These are phyloP conservation scores for Fallopia convolvulus DNA, from an alignment of 148 eudicot genomes.

Conservation along the genomic window DNA sequence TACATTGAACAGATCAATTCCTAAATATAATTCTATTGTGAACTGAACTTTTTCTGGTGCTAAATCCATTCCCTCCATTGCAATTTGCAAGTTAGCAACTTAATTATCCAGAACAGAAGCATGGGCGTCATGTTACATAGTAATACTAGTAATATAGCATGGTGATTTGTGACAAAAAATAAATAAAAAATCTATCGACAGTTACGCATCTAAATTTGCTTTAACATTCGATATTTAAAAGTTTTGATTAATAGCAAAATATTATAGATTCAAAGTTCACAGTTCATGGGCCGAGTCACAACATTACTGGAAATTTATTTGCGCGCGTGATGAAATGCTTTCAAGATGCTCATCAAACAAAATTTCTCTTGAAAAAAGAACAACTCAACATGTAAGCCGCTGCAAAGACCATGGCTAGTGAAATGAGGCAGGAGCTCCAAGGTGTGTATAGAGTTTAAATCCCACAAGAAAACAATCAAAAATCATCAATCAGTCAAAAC, in stretches of 20 bases:
- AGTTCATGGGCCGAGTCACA: too few species aligned
- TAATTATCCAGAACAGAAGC: neutral
- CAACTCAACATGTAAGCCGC: neutral
- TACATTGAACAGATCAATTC: slow-evolving; percentile 4
- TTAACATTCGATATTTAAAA: too few species aligned
- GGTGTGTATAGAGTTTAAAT: neutral
- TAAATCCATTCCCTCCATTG: neutral
- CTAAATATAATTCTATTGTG: neutral
- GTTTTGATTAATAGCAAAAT: too few species aligned
- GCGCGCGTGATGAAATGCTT: too few species aligned
- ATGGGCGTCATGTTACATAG: neutral
- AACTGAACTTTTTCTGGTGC: neutral
- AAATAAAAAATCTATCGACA: too few species aligned
- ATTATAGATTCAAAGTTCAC: too few species aligned
- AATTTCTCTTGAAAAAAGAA: neutral
- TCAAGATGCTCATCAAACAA: neutral
- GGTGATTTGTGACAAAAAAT: neutral
- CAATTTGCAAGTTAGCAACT: neutral
- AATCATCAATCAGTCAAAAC: slow-evolving; percentile 2
- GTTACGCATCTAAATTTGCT: too few species aligned
- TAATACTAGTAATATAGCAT: neutral
- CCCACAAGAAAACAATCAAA: neutral
- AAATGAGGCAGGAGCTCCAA: neutral
- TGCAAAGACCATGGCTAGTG: neutral
- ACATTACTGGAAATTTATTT: too few species aligned